Percentiles rank a stretch among this genome's conserved stretches.
Conservation (phyloP, 805 yeast species). For the Ogataea minuta region DNA sequence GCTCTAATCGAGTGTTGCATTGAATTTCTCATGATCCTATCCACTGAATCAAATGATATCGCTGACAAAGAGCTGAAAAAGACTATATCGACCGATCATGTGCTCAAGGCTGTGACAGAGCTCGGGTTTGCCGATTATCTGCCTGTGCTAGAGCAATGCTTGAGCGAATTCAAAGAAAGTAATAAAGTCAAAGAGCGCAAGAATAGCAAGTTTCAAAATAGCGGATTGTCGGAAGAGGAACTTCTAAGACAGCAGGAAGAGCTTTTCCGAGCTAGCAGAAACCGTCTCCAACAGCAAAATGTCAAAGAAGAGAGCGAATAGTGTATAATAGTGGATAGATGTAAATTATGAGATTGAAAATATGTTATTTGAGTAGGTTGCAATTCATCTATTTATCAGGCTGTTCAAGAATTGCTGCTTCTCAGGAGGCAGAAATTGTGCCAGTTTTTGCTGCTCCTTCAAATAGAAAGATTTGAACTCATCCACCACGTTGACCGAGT, state of each 20-base stretch:
- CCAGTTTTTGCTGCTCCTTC: slow-evolving; percentile 17
- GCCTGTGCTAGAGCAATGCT: slow-evolving; percentile 73
- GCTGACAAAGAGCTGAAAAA: slow-evolving; percentile 96
- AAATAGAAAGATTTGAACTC: slow-evolving; percentile 29
- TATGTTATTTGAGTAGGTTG: not conserved
- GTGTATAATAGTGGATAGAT: slow-evolving; percentile 12
- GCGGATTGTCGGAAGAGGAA: slow-evolving; percentile 92
- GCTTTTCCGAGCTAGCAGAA: slow-evolving; percentile 59
- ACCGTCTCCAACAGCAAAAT: slow-evolving; percentile 31
- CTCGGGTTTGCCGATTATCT: slow-evolving; percentile 85
- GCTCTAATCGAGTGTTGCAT: slow-evolving; percentile 95
- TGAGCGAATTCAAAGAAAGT: slow-evolving; percentile 83
- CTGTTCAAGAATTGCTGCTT: slow-evolving; percentile 22
- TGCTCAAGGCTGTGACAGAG: slow-evolving; percentile 81
- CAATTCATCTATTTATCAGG: slow-evolving; percentile 15
- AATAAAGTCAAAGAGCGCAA: slow-evolving; percentile 87
- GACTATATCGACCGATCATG: slow-evolving; percentile 96
- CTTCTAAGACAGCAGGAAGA: slow-evolving; percentile 89
- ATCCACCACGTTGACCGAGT: slow-evolving; percentile 32
- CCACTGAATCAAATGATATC: slow-evolving; percentile 91
- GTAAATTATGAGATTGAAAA: not conserved
- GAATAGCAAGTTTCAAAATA: slow-evolving; percentile 87
- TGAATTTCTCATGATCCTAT: slow-evolving; percentile 90
- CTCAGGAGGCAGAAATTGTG: slow-evolving; percentile 15
- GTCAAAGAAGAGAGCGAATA: slow-evolving; percentile 20